A percentile compares a stretch with the other conserved stretches of the same genome.
Conservation (phyloP, 2,329 filamentous ascomycete species). For the Colletotrichum trifolii region DNA sequence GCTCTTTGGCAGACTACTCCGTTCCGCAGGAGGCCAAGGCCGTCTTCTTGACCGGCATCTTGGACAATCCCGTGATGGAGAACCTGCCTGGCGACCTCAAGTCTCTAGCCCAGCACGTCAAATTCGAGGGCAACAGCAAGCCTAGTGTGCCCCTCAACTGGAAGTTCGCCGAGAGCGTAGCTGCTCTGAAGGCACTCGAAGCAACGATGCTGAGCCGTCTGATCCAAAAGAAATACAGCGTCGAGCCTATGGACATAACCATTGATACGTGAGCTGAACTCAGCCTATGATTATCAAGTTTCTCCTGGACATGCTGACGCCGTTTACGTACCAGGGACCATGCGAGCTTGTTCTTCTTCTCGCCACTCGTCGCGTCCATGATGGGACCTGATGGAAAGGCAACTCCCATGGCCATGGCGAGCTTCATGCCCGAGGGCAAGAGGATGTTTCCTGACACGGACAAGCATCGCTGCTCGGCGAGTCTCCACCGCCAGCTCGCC, state of each 20-base stretch:
- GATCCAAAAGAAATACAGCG: conserved; percentile 56
- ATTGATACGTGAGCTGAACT: conserved; percentile 55
- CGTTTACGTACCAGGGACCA: conserved; percentile 20
- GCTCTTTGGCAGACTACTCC: conserved; percentile 26
- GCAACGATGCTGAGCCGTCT: conserved; percentile 57
- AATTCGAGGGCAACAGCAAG: conserved; percentile 53
- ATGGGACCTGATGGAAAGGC: conserved; percentile 24
- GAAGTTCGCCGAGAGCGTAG: conserved; percentile 65
- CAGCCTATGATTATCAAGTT: background rate
- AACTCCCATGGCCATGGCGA: conserved; percentile 30
- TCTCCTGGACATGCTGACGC: background rate
- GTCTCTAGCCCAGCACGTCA: conserved; percentile 40
- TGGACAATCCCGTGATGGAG: conserved; percentile 30
- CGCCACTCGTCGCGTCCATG: conserved; percentile 22
- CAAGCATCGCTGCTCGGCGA: conserved; percentile 18
- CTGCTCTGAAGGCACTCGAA: conserved; percentile 60
- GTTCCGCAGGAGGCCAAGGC: conserved; percentile 30
- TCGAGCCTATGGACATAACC: conserved; percentile 50
- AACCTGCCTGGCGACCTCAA: conserved; percentile 22
- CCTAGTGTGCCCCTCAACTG: conserved; percentile 66
- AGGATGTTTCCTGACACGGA: conserved; percentile 31
- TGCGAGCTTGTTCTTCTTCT: conserved; percentile 33
- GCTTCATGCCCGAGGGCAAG: conserved; percentile 23
- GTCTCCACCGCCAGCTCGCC: conserved; percentile 24
- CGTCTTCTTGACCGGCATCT: conserved; percentile 18